Evolutionary conservation across 176 grass and related monocot genomes (phyloP).

Genomic region (Musa troglodytarum): DNA sequence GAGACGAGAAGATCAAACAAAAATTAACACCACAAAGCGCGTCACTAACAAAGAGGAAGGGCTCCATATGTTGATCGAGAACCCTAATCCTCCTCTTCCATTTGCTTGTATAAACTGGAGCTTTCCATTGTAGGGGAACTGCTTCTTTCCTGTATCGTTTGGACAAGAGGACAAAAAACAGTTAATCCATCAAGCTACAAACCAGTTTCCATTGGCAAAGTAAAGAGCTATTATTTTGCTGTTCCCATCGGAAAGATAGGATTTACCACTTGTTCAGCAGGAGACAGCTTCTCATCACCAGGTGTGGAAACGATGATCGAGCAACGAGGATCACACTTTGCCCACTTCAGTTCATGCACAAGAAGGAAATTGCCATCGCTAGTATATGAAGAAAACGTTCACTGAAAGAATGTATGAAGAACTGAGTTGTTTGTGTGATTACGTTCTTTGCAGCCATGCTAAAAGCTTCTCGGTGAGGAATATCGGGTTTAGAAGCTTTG

Average conservation of each 20-base stretch:
- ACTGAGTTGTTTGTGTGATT: background rate
- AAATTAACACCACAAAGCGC: no score
- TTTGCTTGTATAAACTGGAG: background rate
- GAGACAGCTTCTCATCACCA: slow-evolving; percentile 19
- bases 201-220: no score
- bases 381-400: no score
- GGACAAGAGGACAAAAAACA: background rate
- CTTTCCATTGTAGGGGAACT: background rate
- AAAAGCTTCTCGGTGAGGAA: slow-evolving; percentile 96
- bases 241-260: background rate
- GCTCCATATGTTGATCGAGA: background rate
- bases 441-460: slow-evolving; percentile 99
- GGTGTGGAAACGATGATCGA: slow-evolving; percentile 14
- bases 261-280: background rate
- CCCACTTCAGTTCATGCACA: slow-evolving; percentile 44
- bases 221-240: no score
- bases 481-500: slow-evolving; percentile 88
- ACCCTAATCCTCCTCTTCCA: background rate
- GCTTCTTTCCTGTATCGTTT: background rate
- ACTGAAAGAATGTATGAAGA: background rate
- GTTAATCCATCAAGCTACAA: no score
- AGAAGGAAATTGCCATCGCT: background rate
- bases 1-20: no score
- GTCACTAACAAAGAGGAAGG: background rate
- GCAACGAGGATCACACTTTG: slow-evolving; percentile 75